Evolutionary conservation across 345 rosid species (phyloP), one percentile per base, ranked within the genome.

Genomic region (Citrus maxima): DNA sequence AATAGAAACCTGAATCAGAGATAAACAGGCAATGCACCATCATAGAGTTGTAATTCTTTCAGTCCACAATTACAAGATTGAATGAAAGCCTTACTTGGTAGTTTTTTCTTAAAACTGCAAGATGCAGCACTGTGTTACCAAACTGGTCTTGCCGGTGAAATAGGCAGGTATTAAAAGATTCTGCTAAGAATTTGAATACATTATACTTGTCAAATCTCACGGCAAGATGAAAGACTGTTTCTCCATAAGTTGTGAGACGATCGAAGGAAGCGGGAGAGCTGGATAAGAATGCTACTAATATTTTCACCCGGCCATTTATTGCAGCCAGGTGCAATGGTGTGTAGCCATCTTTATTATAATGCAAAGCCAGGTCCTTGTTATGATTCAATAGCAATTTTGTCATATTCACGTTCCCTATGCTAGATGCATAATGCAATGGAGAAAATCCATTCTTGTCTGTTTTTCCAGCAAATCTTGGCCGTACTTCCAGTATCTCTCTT

Each of bases 141-240:
- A 46, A 61, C 54, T 63, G 71, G 63, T 83, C 86, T 40, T 64
- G 76, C 34, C 14, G 7, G 59, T 73, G 68, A 13, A 83, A 51
- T 34, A 83, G 77, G 24, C 51, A 2, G 0, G 76, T n/a, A 25
- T 32, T 21, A 30, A 67, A 69, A 56, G 24, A 7, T 35, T 35
- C 2, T 35, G 67, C 63, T 70, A 80, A 7, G 24, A 21, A n/a
- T 18, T 27, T 3, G 10, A 80, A 80, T 13, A 51, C 75, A 10
- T 55, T 9, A 59, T 10, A 69, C 8, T 67, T 40, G 4, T 74
- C 60, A 30, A 67, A 80, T 54, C 76, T 77, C 38, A 25, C 83
- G 16, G 83, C 74, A 54, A 83, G 83, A 73, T 83, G 86, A 61
- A 82, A 71, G 10, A 73, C 77, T 3, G 79, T 82, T 51, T 82